Conservation (phyloP, 2,329 filamentous ascomycete species). For the Torrubiella hemipterigena region DNA sequence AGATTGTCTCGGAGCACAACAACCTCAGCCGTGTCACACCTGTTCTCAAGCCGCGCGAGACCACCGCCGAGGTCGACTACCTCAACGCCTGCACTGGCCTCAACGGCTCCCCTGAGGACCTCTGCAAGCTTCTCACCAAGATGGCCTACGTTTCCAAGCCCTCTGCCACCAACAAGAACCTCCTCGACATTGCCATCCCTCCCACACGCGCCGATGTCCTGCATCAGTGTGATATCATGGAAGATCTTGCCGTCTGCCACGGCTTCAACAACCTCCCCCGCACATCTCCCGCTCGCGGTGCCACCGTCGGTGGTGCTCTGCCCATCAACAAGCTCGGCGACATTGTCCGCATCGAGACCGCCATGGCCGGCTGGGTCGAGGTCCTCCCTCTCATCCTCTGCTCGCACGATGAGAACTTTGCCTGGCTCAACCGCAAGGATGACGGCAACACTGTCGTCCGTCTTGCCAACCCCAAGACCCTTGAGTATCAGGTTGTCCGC, state of each 20-base stretch:
- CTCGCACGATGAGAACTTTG: conserved; percentile 97
- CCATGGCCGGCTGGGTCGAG: conserved; percentile 92
- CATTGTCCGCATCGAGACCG: conserved; percentile 77
- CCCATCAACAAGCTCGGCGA: conserved; percentile 91
- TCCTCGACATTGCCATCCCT: conserved; percentile 74
- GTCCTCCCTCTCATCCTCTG: conserved; percentile 94
- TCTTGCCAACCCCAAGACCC: conserved; percentile 85
- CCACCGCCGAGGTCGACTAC: conserved; percentile 80
- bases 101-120: conserved; percentile 56
- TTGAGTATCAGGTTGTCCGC: conserved; percentile 86
- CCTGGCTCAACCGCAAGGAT: conserved; percentile 82
- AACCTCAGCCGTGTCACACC: conserved; percentile 70
- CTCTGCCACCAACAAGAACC: conserved; percentile 53
- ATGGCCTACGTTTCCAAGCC: conserved; percentile 82
- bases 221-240: conserved; percentile 97
- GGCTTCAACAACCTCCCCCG: conserved; percentile 94
- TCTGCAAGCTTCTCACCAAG: conserved; percentile 70
- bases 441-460: conserved; percentile 73
- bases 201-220: conserved; percentile 88
- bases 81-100: conserved; percentile 89
- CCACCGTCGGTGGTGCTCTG: conserved; percentile 75
- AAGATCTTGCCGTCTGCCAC: conserved; percentile 92
- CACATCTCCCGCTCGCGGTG: conserved; percentile 73
- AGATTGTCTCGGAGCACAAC: conserved; percentile 89
- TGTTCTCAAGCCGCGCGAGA: conserved; percentile 61